Conservation (phyloP, 805 yeast species). For the Zygoascus tannicola region DNA sequence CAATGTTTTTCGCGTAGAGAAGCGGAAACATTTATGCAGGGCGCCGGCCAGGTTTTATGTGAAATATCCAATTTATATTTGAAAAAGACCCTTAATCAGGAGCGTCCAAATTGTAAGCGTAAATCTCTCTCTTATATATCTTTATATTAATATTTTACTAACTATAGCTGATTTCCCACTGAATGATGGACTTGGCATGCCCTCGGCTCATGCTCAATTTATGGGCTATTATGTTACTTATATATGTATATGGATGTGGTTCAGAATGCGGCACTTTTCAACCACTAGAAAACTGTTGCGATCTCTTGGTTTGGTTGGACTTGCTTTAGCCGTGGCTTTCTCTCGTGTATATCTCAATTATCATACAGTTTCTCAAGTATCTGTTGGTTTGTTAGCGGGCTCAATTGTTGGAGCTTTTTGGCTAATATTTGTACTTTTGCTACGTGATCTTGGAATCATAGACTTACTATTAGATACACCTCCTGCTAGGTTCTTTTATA, state of each 20-base stretch:
- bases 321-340: slow-evolving; percentile 41
- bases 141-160: slow-evolving; percentile 2
- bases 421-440: slow-evolving; percentile 41
- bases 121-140: not conserved
- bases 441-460: slow-evolving; percentile 59
- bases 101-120: slow-evolving; percentile 47
- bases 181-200: slow-evolving; percentile 82
- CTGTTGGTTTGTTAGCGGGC: slow-evolving; percentile 65
- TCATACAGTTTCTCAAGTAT: slow-evolving; percentile 65
- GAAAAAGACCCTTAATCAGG: slow-evolving; percentile 55
- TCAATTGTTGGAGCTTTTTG: slow-evolving; percentile 47
- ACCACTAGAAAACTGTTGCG: slow-evolving; percentile 21
- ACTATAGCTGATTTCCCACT: slow-evolving; percentile 3
- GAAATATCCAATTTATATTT: slow-evolving; percentile 63
- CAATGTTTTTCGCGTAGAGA: slow-evolving; percentile 81
- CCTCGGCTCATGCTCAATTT: slow-evolving; percentile 93
- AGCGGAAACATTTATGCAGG: slow-evolving; percentile 72
- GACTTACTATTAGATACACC: slow-evolving; percentile 55
- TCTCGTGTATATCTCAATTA: slow-evolving; percentile 74
- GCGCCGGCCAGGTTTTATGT: slow-evolving; percentile 75
- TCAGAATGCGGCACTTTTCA: slow-evolving; percentile 25
- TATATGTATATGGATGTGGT: slow-evolving; percentile 26
- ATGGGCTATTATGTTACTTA: slow-evolving; percentile 65
- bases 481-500: slow-evolving; percentile 35
- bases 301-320: slow-evolving; percentile 12